phyloP scores from a whole-genome alignment of 192 early-diverging fungal species.

The Backusella tuberculispora region DNA sequence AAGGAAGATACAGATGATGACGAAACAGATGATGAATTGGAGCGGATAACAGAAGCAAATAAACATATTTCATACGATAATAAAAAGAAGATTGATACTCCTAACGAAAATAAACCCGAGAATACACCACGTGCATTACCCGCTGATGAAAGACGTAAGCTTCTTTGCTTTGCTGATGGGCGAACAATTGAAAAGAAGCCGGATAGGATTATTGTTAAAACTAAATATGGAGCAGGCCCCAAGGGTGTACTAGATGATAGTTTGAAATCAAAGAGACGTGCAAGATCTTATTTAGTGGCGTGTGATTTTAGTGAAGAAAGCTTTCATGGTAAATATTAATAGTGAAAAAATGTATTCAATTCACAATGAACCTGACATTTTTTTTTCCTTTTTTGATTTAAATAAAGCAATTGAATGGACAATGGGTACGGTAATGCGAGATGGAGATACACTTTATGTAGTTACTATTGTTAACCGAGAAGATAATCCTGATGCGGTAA shows the following conservation, averaged over 20 bases:
- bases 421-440: constrained; percentile 51
- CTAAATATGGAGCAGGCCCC: constrained; percentile 24
- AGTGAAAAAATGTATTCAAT: too few species aligned
- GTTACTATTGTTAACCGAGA: constrained; percentile 53
- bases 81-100: not conserved
- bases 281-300: constrained; percentile 50
- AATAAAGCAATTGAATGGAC: constrained; percentile 46
- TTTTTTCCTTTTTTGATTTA: too few species aligned
- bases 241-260: not conserved
- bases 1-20: constrained; percentile 18
- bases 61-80: constrained; percentile 17
- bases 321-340: constrained; percentile 39
- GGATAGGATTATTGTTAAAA: constrained; percentile 21
- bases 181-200: not conserved
- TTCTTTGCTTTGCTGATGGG: constrained; percentile 29
- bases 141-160: not conserved
- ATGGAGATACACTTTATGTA: constrained; percentile 53
- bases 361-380: too few species aligned
- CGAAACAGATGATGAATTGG: constrained; percentile 25
- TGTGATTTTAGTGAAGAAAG: constrained; percentile 57
- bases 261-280: not conserved
- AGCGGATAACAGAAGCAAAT: constrained; percentile 30
- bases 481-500: constrained; percentile 38
- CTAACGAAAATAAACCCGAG: not conserved
- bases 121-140: not conserved